Conservation (phyloP, 2,329 filamentous ascomycete species). For the Colletotrichum caudatum region DNA sequence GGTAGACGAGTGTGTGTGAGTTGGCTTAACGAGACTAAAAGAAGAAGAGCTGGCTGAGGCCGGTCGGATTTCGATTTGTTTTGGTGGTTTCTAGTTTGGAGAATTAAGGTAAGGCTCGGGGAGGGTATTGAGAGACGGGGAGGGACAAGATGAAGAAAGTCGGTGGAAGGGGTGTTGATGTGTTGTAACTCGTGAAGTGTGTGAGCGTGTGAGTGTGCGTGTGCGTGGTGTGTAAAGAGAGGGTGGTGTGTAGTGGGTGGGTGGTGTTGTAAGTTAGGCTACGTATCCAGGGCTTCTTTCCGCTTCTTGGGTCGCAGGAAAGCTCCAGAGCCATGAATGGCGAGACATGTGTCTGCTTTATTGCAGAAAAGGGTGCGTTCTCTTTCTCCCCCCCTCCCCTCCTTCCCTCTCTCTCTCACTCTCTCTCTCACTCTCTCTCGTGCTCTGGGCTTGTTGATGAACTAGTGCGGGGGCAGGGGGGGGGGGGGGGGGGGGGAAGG, state of each 20-base stretch:
- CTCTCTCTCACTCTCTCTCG: neutral
- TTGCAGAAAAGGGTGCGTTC: constrained; percentile 60
- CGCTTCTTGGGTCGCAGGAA: constrained; percentile 55
- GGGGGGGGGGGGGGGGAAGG: constrained; percentile 30
- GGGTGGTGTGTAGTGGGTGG: constrained; percentile 46
- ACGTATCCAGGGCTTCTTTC: constrained; percentile 59
- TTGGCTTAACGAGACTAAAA: constrained; percentile 27
- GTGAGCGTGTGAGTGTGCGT: constrained; percentile 39
- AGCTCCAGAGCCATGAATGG: constrained; percentile 63
- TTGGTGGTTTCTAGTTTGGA: constrained; percentile 29
- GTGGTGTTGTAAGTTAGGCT: constrained; percentile 59
- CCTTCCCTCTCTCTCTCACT: constrained; percentile 1
- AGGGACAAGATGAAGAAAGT: constrained; percentile 42
- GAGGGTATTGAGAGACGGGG: constrained; percentile 31
- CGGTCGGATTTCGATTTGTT: constrained; percentile 21
- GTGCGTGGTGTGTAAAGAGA: neutral
- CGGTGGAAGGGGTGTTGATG: constrained; percentile 41
- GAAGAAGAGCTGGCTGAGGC: constrained; percentile 25
- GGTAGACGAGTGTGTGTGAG: constrained; percentile 31
- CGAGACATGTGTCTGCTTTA: constrained; percentile 73
- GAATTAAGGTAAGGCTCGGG: constrained; percentile 28
- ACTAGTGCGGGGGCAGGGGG: constrained; percentile 39
- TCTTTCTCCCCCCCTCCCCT: neutral
- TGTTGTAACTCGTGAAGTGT: constrained; percentile 39
- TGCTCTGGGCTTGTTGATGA: constrained; percentile 30